Conservation (phyloP, 2,329 filamentous ascomycete species). For the Aspergillus arachidicola region DNA sequence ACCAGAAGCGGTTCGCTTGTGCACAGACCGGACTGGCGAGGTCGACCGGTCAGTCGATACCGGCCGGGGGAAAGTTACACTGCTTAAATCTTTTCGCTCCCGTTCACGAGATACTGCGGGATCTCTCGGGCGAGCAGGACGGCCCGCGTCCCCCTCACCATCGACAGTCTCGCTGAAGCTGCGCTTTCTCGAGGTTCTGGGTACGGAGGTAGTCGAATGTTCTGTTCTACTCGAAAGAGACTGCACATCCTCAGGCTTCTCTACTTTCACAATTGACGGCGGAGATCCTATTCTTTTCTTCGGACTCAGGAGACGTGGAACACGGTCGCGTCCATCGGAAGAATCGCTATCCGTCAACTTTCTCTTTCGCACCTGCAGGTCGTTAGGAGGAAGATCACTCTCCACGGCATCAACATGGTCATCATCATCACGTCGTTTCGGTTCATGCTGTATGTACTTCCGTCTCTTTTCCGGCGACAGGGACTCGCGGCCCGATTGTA, state of each 20-base stretch:
- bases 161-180: conserved; percentile 41
- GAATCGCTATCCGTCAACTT: conserved; percentile 32
- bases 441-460: conserved; percentile 43
- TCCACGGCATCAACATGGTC: conserved; percentile 21
- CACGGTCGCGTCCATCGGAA: conserved; percentile 24
- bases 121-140: conserved; percentile 23
- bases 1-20: conserved; percentile 41
- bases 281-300: conserved; percentile 31
- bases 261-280: conserved; percentile 40
- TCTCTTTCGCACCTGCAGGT: conserved; percentile 33
- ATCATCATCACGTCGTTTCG: conserved; percentile 34
- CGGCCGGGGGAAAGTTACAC: conserved; percentile 30
- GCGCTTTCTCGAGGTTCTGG: conserved; percentile 35
- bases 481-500: conserved; percentile 49
- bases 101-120: conserved; percentile 22
- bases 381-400: conserved; percentile 25
- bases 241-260: conserved; percentile 36
- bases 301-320: conserved; percentile 29
- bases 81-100: conserved; percentile 32
- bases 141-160: conserved; percentile 32
- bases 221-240: conserved; percentile 27
- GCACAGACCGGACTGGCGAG: conserved; percentile 39
- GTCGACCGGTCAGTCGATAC: conserved; percentile 37
- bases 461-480: conserved; percentile 51
- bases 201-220: conserved; percentile 17